Conservation (phyloP, 2,329 filamentous ascomycete species). For the Colletotrichum brevisporum region DNA sequence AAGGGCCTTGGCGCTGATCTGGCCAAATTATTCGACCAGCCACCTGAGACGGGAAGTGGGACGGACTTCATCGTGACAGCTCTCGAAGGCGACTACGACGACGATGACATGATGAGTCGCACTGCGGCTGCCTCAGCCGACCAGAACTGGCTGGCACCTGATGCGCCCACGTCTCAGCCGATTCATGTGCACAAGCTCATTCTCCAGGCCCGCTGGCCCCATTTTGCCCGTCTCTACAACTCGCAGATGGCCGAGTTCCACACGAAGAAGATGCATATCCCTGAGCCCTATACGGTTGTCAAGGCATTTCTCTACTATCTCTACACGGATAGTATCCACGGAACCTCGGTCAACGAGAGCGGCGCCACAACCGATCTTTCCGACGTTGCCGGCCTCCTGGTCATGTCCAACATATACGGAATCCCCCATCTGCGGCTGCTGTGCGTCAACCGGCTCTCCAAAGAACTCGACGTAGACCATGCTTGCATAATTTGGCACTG, state of each 20-base stretch:
- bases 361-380: conserved; percentile 83
- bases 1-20: conserved; percentile 87
- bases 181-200: conserved; percentile 98
- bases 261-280: conserved; percentile 97
- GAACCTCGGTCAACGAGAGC: conserved; percentile 65
- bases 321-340: conserved; percentile 92
- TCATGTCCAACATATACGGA: conserved; percentile 98
- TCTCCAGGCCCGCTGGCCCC: conserved; percentile 94
- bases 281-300: conserved; percentile 94
- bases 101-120: conserved; percentile 72
- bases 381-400: conserved; percentile 92
- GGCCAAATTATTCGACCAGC: conserved; percentile 87
- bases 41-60: conserved; percentile 86
- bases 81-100: conserved; percentile 81
- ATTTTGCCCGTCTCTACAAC: conserved; percentile 92
- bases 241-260: conserved; percentile 98
- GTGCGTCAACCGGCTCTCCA: conserved; percentile 89
- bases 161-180: conserved; percentile 79
- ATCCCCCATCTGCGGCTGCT: conserved; percentile 93
- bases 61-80: conserved; percentile 94
- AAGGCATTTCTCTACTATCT: conserved; percentile 96
- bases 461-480: conserved; percentile 94
- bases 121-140: conserved; percentile 58
- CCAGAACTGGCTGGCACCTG: conserved; percentile 72
- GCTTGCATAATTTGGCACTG: conserved; percentile 98